phyloP scores from a whole-genome alignment of 108 stramenopile genomes.

The Skeletonema grethae region DNA sequence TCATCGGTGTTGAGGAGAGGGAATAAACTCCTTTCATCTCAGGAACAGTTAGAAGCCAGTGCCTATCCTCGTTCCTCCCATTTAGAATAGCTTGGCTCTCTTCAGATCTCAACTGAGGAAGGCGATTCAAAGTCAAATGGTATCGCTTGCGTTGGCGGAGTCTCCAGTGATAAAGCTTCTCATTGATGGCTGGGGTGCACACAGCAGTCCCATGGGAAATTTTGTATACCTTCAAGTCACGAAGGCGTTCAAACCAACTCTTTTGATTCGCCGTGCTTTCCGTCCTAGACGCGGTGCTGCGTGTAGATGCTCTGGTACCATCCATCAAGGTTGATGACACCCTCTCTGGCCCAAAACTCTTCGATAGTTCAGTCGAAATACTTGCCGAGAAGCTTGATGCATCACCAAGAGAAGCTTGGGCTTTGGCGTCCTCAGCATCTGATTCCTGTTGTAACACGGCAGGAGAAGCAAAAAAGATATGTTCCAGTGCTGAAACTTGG shows the following conservation, averaged over 20 bases:
- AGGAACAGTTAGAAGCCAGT: conserved; percentile 37
- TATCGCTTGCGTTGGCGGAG: conserved; percentile 43
- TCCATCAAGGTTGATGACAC: not conserved
- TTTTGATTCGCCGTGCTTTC: conserved; percentile 7
- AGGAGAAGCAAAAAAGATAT: conserved; percentile 31
- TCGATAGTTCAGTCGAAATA: conserved; percentile 1
- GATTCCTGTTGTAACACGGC: conserved; percentile 18
- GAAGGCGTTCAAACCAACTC: conserved; percentile 41
- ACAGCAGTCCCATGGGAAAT: conserved; percentile 35
- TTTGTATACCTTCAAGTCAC: conserved; percentile 35
- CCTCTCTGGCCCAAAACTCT: not conserved
- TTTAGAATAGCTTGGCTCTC: conserved; percentile 2
- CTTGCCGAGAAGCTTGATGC: conserved; percentile 1
- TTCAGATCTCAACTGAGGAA: conserved; percentile 24
- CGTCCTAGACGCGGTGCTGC: not conserved
- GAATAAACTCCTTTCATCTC: conserved; percentile 41
- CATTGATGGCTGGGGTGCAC: conserved; percentile 19
- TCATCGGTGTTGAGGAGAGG: conserved; percentile 8
- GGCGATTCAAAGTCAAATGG: conserved; percentile 37
- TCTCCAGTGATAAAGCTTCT: conserved; percentile 43
- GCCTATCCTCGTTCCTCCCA: conserved; percentile 10
- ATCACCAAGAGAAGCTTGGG: conserved; percentile 16
- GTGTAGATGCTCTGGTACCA: not conserved
- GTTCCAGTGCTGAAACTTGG: conserved; percentile 31
- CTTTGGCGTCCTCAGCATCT: conserved; percentile 4